Evolutionary conservation across 176 grass and related monocot species (phyloP), one percentile per base, ranked within the genome.

Genomic region (Poa pratensis): DNA sequence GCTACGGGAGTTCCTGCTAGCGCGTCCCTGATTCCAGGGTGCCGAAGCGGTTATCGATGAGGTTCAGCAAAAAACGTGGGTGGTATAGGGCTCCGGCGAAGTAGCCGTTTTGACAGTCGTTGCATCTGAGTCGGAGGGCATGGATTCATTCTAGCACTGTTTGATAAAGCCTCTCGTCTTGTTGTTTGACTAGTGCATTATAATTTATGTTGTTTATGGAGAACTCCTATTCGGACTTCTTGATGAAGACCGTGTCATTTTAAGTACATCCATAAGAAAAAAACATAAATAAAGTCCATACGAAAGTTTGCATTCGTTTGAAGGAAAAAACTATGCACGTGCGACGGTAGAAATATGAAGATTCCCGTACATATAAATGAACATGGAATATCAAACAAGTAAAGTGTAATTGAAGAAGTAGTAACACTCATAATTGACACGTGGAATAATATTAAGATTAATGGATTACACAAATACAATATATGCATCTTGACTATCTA

Each of bases 401-500:
- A 74, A 74, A 49, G 20, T 15, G 49, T 18, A 49, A 73, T 73
- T 46, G 49, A 24, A 73, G 6, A 28, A 32, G 7, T 75, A 52
- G 48, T 19, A 6, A 30, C 8, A 52, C 46, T 28, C 72, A 51
- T 75, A 24, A 28, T 10, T 7, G 15, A 48, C 30, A 35, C 46
- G 20, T 75, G 72, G 24, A 51, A 17, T 32, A 48, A 19, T 50
- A 50, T 50, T 18, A 75, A 53, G 48, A 53, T 26, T 16, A 53
- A 27, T 19, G 7, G 16, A 75, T 30, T 11, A 74, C 46, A 30
- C 17, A 4, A 32, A 75, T 75, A 32, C 71, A 75, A 52, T 51
- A 52, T 48, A 52, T 52, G 24, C 72, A 52, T 75, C 72, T 52
- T 75, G 46, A 30, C 24, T 53, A 20, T 75, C 16, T 75, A 11